These are phyloP conservation scores for Chrysoporthe austroafricana DNA, from an alignment of 2,329 filamentous ascomycete species.

Conservation along the genomic window DNA sequence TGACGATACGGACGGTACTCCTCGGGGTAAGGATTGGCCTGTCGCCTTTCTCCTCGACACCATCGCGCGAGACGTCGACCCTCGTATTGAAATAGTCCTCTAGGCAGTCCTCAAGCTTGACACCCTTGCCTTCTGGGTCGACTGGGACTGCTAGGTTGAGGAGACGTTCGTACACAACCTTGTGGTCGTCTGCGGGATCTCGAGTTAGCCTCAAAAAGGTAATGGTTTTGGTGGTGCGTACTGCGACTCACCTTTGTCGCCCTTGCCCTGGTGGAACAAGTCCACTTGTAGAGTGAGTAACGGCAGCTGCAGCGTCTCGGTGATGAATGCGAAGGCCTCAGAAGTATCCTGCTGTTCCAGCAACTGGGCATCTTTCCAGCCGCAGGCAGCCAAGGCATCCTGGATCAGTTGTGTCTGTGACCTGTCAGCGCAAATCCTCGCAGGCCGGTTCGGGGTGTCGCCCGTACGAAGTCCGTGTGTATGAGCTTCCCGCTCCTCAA, in stretches of 20 bases:
- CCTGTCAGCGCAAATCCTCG: constrained; percentile 33
- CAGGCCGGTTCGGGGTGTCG: not conserved
- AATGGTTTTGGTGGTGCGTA: not conserved
- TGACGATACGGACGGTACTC: constrained; percentile 42
- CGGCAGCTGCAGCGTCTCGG: constrained; percentile 84
- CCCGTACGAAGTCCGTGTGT: constrained; percentile 75
- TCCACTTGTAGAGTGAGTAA: constrained; percentile 91
- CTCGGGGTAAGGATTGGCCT: constrained; percentile 35
- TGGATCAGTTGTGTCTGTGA: constrained; percentile 79
- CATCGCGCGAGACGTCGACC: constrained; percentile 84
- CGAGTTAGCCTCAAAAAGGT: not conserved
- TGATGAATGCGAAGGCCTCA: constrained; percentile 94
- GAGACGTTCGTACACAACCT: constrained; percentile 88
- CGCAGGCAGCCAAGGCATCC: constrained; percentile 79
- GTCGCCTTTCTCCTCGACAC: constrained; percentile 52
- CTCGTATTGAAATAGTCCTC: constrained; percentile 94
- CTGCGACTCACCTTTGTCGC: constrained; percentile 48
- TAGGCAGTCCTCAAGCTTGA: constrained; percentile 88
- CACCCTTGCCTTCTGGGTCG: constrained; percentile 68
- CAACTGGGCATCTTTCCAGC: constrained; percentile 80
- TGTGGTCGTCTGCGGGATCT: constrained; percentile 76
- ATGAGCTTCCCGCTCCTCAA: constrained; percentile 84
- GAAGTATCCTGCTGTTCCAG: constrained; percentile 93
- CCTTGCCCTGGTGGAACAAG: constrained; percentile 84
- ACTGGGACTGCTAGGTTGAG: constrained; percentile 89